Conservation (phyloP, 2,329 filamentous ascomycete genomes). For the Chaetomium olivaceum region DNA sequence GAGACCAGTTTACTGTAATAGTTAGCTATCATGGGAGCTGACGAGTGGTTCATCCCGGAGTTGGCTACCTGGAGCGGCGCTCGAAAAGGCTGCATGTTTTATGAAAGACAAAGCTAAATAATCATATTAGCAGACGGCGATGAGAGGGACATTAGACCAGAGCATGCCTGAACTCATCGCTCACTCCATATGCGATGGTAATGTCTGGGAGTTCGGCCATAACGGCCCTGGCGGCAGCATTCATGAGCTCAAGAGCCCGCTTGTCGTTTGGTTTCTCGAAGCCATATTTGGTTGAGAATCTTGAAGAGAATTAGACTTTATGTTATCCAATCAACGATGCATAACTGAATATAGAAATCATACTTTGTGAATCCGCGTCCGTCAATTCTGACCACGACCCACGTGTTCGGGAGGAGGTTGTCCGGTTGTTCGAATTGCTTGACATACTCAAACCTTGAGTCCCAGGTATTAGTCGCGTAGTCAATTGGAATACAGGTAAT, state of each 20-base stretch:
- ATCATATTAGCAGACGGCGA: constrained; percentile 17
- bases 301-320: constrained; percentile 42
- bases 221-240: constrained; percentile 81
- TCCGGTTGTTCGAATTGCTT: constrained; percentile 84
- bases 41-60: not conserved
- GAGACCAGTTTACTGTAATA: constrained; percentile 77
- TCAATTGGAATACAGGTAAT: not conserved
- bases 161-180: constrained; percentile 80
- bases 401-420: constrained; percentile 81
- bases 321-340: not conserved
- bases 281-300: constrained; percentile 76
- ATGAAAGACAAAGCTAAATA: constrained; percentile 78
- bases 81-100: constrained; percentile 83
- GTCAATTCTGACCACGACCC: constrained; percentile 93
- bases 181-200: constrained; percentile 85
- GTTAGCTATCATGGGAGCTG: not conserved
- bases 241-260: constrained; percentile 89
- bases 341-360: constrained; percentile 23
- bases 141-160: constrained; percentile 28
- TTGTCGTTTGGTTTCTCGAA: constrained; percentile 94
- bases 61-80: constrained; percentile 67
- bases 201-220: constrained; percentile 83
- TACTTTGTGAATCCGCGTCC: constrained; percentile 95
- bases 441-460: constrained; percentile 84
- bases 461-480: constrained; percentile 28